Conservation (phyloP, 306 rosid species). For the Prosopis cineraria region DNA sequence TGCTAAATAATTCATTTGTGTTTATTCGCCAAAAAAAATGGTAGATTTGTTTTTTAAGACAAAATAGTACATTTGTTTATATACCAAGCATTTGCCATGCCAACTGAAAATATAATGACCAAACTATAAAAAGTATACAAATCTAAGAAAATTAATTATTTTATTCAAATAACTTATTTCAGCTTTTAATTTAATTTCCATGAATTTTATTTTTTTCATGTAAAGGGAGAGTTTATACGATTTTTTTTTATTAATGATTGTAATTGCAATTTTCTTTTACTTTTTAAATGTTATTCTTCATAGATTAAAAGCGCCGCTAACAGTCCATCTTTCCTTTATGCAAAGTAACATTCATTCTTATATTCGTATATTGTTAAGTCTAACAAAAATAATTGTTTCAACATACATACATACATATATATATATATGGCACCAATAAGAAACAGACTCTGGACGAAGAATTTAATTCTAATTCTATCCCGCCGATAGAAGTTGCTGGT, state of each 20-base stretch:
- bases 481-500: too few species aligned
- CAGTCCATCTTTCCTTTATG: not conserved
- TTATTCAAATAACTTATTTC: not conserved
- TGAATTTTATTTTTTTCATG: not conserved
- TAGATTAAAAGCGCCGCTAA: too few species aligned
- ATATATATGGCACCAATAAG: too few species aligned
- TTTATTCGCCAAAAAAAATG: too few species aligned
- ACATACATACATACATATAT: too few species aligned
- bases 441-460: too few species aligned
- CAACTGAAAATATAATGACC: not conserved
- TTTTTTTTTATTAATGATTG: not conserved
- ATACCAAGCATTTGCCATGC: not conserved
- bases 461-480: too few species aligned
- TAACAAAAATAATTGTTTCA: too few species aligned
- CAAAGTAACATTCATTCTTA: not conserved
- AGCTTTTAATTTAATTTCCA: not conserved
- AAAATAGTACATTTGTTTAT: too few species aligned
- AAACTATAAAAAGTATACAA: not conserved
- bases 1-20: not conserved
- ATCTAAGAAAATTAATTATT: not conserved
- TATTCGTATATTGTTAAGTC: not conserved
- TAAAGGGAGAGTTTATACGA: not conserved
- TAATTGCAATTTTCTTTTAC: too few species aligned
- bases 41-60: too few species aligned
- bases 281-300: not conserved